Base-by-base conservation (phyloP, 208 protist species). In the Sergeia podlipaevii region DNA sequence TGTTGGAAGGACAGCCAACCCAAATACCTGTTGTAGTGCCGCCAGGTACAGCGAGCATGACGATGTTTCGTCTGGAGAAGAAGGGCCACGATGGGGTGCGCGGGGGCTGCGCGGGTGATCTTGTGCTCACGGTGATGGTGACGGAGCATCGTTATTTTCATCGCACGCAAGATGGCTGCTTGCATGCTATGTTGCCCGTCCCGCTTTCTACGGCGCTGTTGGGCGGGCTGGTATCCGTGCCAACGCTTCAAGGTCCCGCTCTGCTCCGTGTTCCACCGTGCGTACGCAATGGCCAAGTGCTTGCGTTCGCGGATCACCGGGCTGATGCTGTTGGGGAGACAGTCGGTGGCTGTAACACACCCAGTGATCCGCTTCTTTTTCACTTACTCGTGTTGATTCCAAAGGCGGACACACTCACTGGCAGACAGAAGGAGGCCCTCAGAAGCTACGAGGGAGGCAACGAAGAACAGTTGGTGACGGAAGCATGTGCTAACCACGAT, bases 131-230 rank as follows among this genome's bases (percentile, higher is more conserved):
- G 24, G 59, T 91, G 10, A 27, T 91, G 20, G 82, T 89, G 23
- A 70, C 73, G 34, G 75, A 90, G 51, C 82, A 91, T 44, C 78
- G 76, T 10, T 60, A 81, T 27, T 95, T 97, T 58, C 65, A 76
- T 30, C 78, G 77, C 18, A 53, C 47, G 26, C 61, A 51, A 13
- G 42, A 70, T 18, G 61, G 81, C 47, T 45, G 43, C 27, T 63
- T 94, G 56, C 82, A 94, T 43, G 74, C 84, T 32, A 75, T 93
- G 64, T 54, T 94, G 37, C 89, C 86, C 13, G 45, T 96, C 42
- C 74, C 81, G 34, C 70, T 93, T 17, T 85, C 83, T 4, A 73
- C 69, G 5, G 80, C 85, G 27, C 59, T 93, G 24, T 71, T 96
- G 1, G 89, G 89, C 17, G 85, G 85, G 0, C 39, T 88, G 6